phyloP scores from a whole-genome alignment of 495 filamentous ascomycete genomes.

The Aspergillus bertholletiae region DNA sequence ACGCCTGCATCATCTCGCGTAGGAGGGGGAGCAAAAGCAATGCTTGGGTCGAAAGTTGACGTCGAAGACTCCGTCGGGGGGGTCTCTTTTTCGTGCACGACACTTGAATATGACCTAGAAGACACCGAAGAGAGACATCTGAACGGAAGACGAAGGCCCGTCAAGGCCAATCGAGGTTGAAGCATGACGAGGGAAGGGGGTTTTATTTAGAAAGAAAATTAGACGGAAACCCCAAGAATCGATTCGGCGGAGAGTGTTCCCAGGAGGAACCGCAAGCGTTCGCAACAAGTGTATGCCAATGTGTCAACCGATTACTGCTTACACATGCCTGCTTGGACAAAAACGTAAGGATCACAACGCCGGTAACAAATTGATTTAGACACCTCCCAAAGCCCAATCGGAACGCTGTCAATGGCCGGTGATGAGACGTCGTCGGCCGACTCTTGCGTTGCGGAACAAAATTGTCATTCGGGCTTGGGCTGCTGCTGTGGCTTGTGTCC shows the following conservation, averaged over 20 bases:
- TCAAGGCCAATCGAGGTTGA: constrained; percentile 59
- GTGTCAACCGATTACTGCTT: constrained; percentile 5
- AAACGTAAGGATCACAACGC: background rate
- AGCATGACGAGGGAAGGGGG: constrained; percentile 51
- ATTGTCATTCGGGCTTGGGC: constrained; percentile 18
- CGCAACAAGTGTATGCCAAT: background rate
- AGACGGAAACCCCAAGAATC: background rate
- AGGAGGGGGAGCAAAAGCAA: constrained; percentile 43
- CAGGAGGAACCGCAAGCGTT: background rate
- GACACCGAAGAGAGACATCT: constrained; percentile 35
- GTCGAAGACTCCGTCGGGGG: constrained; percentile 26
- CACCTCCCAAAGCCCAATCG: constrained; percentile 6
- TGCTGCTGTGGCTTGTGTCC: constrained; percentile 8
- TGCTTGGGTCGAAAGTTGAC: constrained; percentile 34
- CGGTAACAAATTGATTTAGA: background rate
- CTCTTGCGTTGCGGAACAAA: constrained; percentile 13
- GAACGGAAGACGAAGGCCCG: constrained; percentile 47
- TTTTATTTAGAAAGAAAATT: background rate
- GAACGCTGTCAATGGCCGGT: constrained; percentile 9
- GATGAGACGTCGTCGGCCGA: constrained; percentile 1
- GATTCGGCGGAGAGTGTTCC: constrained; percentile 7
- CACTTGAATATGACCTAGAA: constrained; percentile 55
- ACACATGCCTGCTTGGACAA: constrained; percentile 9
- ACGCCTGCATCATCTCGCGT: constrained; percentile 35
- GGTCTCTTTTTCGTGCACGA: constrained; percentile 36